Conservation (phyloP, 345 rosid species). For the Lepidium africanum region DNA sequence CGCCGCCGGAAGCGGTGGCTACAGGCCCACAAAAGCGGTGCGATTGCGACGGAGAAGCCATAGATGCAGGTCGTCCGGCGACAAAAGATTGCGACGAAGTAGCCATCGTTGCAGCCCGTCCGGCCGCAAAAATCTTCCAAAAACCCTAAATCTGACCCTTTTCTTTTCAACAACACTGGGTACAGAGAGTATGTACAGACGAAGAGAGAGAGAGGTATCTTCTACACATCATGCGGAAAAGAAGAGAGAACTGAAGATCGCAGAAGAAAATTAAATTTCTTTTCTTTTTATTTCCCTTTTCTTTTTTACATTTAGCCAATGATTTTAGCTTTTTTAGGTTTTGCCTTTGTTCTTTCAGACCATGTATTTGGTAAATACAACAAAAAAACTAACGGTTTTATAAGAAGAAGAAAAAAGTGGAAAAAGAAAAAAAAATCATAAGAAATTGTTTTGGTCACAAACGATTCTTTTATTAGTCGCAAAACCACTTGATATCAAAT, state of each 20-base stretch:
- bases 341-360: constrained; percentile 9
- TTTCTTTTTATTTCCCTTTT: neutral
- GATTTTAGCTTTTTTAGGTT: neutral
- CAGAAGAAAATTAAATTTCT: neutral
- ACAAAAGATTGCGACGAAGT: constrained; percentile 48
- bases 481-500: too few species aligned
- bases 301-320: neutral
- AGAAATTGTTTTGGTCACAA: too few species aligned
- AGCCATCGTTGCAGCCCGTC: constrained; percentile 38
- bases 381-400: neutral
- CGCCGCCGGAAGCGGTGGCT: constrained; percentile 44
- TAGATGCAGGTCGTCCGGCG: constrained; percentile 31
- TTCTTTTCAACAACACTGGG: constrained; percentile 2
- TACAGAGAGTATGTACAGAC: constrained; percentile 27
- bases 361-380: neutral
- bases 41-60: constrained; percentile 59
- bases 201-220: constrained; percentile 14
- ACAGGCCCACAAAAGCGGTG: constrained; percentile 47
- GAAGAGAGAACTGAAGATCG: constrained; percentile 23
- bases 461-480: too few species aligned
- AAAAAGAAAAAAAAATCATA: too few species aligned
- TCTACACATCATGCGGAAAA: constrained; percentile 12
- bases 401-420: neutral
- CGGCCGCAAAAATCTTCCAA: constrained; percentile 6
- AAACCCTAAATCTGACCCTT: constrained; percentile 30